A percentile compares a stretch with the other conserved stretches of the same genome.
These are phyloP conservation scores for Potentilla sterilis DNA, from an alignment of 306 rosid species.

Conservation along the genomic window DNA sequence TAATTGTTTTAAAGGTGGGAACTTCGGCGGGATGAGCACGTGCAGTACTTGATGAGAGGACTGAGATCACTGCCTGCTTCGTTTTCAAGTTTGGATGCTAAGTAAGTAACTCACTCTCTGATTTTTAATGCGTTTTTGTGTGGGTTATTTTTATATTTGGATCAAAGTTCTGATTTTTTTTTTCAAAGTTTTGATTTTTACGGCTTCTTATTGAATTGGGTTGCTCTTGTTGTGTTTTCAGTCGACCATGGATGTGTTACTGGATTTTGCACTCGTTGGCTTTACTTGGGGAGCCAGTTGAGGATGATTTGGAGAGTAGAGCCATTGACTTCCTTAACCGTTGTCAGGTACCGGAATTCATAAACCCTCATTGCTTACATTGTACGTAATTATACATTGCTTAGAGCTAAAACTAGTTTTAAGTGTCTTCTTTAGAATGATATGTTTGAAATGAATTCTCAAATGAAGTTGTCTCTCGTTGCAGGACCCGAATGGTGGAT, in stretches of 20 bases:
- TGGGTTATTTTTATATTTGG: not conserved
- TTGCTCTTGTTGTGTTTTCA: slow-evolving; percentile 19
- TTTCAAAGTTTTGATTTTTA: not conserved
- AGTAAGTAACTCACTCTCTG: slow-evolving; percentile 29
- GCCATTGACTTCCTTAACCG: slow-evolving; percentile 67
- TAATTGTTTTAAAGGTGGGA: slow-evolving; percentile 47
- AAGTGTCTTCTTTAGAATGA: not conserved
- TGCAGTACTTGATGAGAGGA: slow-evolving; percentile 54
- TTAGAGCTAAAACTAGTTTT: not conserved
- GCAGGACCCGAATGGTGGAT: slow-evolving; percentile 88
- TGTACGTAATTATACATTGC: not conserved
- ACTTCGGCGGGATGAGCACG: slow-evolving; percentile 73
- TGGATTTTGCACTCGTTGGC: slow-evolving; percentile 89
- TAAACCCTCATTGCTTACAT: not conserved
- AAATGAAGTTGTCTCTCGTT: slow-evolving; percentile 16
- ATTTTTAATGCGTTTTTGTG: not conserved
- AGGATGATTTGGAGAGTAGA: slow-evolving; percentile 48
- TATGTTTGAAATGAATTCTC: not conserved
- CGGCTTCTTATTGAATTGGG: not conserved
- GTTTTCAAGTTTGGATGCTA: slow-evolving; percentile 76
- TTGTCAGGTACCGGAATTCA: slow-evolving; percentile 49
- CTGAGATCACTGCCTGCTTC: slow-evolving; percentile 60
- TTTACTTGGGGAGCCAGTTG: slow-evolving; percentile 62
- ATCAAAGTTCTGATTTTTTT: not conserved
- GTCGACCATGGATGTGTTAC: slow-evolving; percentile 97